Evolutionary conservation across 2,329 filamentous ascomycete species (phyloP), one percentile per base, ranked within the genome.

Genomic region (Corniculantispora saksenae): DNA sequence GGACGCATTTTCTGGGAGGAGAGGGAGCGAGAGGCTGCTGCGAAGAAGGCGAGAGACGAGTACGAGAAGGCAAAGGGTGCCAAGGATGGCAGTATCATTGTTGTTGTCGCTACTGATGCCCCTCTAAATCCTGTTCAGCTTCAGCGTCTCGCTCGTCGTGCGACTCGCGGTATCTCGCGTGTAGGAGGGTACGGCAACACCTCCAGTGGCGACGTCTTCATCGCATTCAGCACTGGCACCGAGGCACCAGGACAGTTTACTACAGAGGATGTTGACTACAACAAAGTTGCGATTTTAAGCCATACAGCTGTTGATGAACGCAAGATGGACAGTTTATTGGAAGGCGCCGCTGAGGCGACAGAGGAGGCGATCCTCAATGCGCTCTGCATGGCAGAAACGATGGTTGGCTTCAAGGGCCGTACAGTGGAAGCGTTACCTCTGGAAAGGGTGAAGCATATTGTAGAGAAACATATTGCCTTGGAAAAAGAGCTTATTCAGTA

Each of bases 331-430:
- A 80, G 80, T 1, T 73, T 88, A 68, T 85, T 89, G 65, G 82
- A 86, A 71, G 86, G 85, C 1, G 82, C 80, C 2, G 83, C 84
- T 0, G 86, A 89, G 69, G 83, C 82, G 0, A 84, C 84, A 0
- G 86, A 89, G 70, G 87, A 89, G 74, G 81, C 85, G 1, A 86
- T 89, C 63, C 81, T 86, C 67, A 89, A 89, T 71, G 83, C 83
- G 0, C 75, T 89, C 19, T 86, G 81, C 67, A 86, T 83, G 75
- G 84, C 86, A 1, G 81, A 85, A 69, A 84, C 81, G 0, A 83
- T 86, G 76, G 79, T 78, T 1, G 85, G 85, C 0, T 78, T 81
- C 60, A 73, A 79, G 21, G 83, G 80, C 1, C 72, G 75, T 13
- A 81, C 70, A 54, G 73, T 84, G 3, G 80, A 84, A 58, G 83